Percentiles rank a stretch among this genome's conserved stretches.
Evolutionary conservation across 208 protist genomes (phyloP).

Genomic region (Ichthyophonus hoferi): DNA sequence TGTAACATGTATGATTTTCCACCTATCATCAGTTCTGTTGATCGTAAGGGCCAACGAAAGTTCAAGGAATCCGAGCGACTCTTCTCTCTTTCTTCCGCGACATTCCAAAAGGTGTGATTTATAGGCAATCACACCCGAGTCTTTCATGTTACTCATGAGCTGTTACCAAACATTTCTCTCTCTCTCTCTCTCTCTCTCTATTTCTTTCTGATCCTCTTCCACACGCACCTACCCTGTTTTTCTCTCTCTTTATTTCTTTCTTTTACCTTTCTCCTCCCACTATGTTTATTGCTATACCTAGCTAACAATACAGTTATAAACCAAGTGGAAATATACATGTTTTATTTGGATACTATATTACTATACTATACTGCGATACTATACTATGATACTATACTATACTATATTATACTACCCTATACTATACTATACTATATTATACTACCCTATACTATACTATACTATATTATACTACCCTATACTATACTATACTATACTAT

Average conservation of each 20-base stretch:
- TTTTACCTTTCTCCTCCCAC: neutral
- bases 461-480: too few species aligned
- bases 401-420: too few species aligned
- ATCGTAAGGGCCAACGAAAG: neutral
- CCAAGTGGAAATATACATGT: too few species aligned
- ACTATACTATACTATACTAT: too few species aligned
- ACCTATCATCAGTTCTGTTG: neutral
- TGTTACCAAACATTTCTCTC: neutral
- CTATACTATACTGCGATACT: too few species aligned
- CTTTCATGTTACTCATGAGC: neutral
- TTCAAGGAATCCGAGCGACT: neutral
- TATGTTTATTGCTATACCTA: neutral
- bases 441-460: too few species aligned
- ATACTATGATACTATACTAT: too few species aligned
- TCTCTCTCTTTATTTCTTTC: neutral
- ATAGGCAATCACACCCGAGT: neutral
- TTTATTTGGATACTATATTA: too few species aligned
- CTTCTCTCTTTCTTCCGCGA: conserved; percentile 3
- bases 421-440: too few species aligned
- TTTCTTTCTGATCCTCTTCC: neutral
- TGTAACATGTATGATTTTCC: too few species aligned
- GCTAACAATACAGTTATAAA: too few species aligned
- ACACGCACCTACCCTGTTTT: neutral
- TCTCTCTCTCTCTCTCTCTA: neutral
- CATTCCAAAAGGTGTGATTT: neutral